Base-by-base conservation (phyloP, 495 filamentous ascomycete species). In the Hypoxylon subgilvum region DNA sequence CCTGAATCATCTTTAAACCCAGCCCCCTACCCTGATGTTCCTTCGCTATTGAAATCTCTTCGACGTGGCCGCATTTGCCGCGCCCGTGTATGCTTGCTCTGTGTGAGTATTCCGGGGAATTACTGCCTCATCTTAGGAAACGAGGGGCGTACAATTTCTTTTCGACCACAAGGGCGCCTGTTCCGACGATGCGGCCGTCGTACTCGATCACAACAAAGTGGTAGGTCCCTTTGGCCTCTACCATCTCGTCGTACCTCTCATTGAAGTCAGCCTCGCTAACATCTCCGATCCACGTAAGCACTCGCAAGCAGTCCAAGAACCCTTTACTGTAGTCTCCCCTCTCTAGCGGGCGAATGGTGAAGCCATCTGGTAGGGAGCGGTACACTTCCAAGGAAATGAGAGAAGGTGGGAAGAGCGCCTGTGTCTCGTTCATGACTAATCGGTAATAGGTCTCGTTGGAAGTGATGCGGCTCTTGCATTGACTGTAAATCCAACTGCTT, bases 21-120 rank as follows among this genome's bases (percentile, higher is more conserved):
- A 96, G 75, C 64, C 91, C 92, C 75, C 92, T 95, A 6, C 90
- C 90, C 71, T 94, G 91, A 69, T 95, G 89, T 31, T 88, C 85
- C 72, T 87, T 86, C 31, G 84, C 81, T 18, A 96, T 88, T 2
- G 90, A 88, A 69, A 96, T 94, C 73, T 96, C 91, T 76, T 96
- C 91, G 66, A 96, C 88, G 61, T 96, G 91, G 0, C 89, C 91
- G 2, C 91, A 88, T 6, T 78, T 61, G 21, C 83, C 84, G 28
- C 85, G 77, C 52, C 83, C 73, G 52, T 87, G 84, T 42, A 88
- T 84, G 57, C 83, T 86, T 36, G 32, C 22, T 27, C 6, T 2
- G 38, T 61, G 18, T 64, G 48, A 47, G 30, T 23, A 34, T 13
- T 21, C 27, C 16, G 41, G 23, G 22, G 14, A 31, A 45, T 8